These are phyloP conservation scores for Cercospora citrullina DNA, from an alignment of 2,329 filamentous ascomycete species.

Conservation along the genomic window DNA sequence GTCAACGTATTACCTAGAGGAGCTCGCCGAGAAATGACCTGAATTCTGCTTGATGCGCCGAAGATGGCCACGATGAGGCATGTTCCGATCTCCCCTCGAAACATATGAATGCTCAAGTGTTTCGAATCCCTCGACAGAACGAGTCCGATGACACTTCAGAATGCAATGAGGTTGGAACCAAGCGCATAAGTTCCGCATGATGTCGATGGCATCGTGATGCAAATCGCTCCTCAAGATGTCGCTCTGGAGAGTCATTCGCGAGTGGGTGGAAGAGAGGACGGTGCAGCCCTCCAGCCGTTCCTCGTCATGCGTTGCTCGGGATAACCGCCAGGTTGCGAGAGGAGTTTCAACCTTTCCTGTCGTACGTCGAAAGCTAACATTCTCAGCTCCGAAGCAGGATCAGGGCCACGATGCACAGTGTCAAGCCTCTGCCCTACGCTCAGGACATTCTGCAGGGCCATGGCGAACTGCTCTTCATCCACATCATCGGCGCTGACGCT, in stretches of 20 bases:
- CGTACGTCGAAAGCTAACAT: slow-evolving; percentile 35
- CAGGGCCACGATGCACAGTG: slow-evolving; percentile 11
- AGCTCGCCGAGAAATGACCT: not conserved
- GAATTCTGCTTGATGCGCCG: not conserved
- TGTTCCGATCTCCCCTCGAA: not conserved
- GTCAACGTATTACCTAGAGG: not conserved
- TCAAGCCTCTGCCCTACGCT: slow-evolving; percentile 21
- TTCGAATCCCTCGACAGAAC: not conserved
- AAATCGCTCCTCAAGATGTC: not conserved
- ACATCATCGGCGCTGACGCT: slow-evolving; percentile 31
- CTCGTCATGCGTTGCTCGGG: slow-evolving; percentile 14
- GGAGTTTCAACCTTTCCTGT: slow-evolving; percentile 27
- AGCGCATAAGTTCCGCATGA: not conserved
- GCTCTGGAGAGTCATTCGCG: slow-evolving; percentile 6
- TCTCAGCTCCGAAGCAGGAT: slow-evolving; percentile 22
- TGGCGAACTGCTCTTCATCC: slow-evolving; percentile 27
- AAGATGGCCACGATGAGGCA: not conserved
- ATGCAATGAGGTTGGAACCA: not conserved
- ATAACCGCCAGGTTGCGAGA: slow-evolving; percentile 14
- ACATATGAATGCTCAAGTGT: not conserved
- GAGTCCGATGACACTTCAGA: not conserved
- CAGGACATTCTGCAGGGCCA: slow-evolving; percentile 29
- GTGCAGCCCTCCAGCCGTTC: slow-evolving; percentile 25
- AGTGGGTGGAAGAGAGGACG: slow-evolving; percentile 20
- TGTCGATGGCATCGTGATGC: not conserved